A percentile compares a stretch with the other conserved stretches of the same genome.
phyloP scores from a whole-genome alignment of 257 asterid species.

The Fraxinus excelsior region DNA sequence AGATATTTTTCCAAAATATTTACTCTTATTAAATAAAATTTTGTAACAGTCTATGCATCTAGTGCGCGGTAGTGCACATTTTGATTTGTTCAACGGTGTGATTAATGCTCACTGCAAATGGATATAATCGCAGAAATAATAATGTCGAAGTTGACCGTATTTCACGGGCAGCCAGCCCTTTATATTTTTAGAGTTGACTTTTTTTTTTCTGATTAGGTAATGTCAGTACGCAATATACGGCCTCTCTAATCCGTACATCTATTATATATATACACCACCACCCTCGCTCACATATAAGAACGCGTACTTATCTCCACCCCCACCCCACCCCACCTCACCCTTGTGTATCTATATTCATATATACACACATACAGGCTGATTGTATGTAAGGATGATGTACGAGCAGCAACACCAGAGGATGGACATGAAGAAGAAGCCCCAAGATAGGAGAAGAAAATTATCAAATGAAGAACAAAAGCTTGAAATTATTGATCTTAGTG shows the following conservation, averaged over 20 bases:
- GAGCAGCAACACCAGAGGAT: slow-evolving; percentile 26
- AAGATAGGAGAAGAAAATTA: slow-evolving; percentile 3
- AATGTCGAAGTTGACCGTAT: too few species aligned
- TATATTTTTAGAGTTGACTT: slow-evolving; percentile 28
- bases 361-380: neutral
- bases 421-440: slow-evolving; percentile 6
- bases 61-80: too few species aligned
- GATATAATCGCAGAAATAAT: too few species aligned
- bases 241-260: slow-evolving; percentile 34
- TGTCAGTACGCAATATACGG: slow-evolving; percentile 43
- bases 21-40: too few species aligned
- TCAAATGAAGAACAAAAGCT: slow-evolving; percentile 25
- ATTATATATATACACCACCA: neutral
- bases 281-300: neutral
- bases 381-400: slow-evolving; percentile 34
- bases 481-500: slow-evolving; percentile 77
- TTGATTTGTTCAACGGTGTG: too few species aligned
- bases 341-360: neutral
- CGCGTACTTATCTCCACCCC: neutral
- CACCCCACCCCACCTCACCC: neutral
- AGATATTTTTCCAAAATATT: too few species aligned
- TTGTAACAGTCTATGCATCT: too few species aligned
- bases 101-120: too few species aligned
- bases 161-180: too few species aligned
- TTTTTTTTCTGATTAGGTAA: neutral